Base-by-base conservation (phyloP, 1,139 yeast species). In the Komagataea norvegica region DNA sequence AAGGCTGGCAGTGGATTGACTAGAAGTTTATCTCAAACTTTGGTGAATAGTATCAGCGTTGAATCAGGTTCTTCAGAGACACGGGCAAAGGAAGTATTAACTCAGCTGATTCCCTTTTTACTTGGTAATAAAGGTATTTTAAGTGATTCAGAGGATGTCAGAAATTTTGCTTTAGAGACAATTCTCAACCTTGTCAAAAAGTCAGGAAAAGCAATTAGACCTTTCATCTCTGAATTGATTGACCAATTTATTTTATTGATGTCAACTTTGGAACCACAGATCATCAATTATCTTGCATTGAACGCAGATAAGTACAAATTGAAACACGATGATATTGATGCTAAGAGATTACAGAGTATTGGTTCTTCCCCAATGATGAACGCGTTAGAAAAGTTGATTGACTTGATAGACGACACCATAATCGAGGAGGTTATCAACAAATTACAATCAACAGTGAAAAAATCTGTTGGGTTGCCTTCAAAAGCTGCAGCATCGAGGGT, bases 201-300 rank as follows among this genome's bases (percentile, higher is more conserved):
- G 32, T 67, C 78, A 2, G 82, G 85, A 0, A 55, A 64, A 5
- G 68, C 82, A 0, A 67, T 91, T 23, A 75, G 69, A 47, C 79
- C 84, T 1, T 86, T 79, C 57, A 75, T 85, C 27, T 83, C 94
- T 0, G 66, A 66, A 3, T 67, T 91, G 36, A 66, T 87, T 15
- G 82, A 77, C 33, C 86, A 86, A 40, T 70, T 91, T 49, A 66
- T 85, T 14, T 62, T 72, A 8, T 62, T 87, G 46, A 78, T 91
- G 77, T 85, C 96, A 0, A 82, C 94, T 0, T 65, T 91, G 34
- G 98, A 91, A 53, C 97, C 97, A 0, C 96, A 89, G 55, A 79
- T 85, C 3, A 74, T 87, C 48, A 89, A 91, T 55, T 91, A 88
- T 52, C 63, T 91, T 44, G 78, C 93, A 0, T 67, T 91, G 46